Base-by-base conservation (phyloP, 371 early-diverging fungal species). In the Apophysomyces variabilis region DNA sequence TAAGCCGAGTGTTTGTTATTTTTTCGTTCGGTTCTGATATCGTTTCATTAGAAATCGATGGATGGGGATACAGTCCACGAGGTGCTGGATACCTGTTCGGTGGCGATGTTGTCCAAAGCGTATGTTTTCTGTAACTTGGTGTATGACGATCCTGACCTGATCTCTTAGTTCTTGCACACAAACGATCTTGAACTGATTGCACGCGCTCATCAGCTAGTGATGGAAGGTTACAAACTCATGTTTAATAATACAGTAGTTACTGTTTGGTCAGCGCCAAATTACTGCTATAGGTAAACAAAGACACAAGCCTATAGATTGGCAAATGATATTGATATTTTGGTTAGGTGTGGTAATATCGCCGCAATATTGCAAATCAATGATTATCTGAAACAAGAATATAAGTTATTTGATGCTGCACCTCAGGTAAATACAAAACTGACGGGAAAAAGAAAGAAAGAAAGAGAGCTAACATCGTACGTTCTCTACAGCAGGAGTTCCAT, bases 191-290 rank as follows among this genome's bases (percentile, higher is more conserved):
- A 95, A 46, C 77, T 99, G 64, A 95, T 99, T 69, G 98, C 98
- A 8, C 87, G 99, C 36, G 99, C 99, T 9, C 99, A 99, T 85
- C 99, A 99, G 77, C 85, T 99, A 60, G 99, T 99, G 12, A 97
- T 97, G 97, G 99, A 99, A 77, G 99, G 99, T 7, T 98, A 92
- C 68, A 94, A 95, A 74, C 79, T 89, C 32, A 95, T 96, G 95
- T 98, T 98, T 84, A 94, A 97, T 61, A 90, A 95, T 39, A 93
- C 91, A 3, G 89, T 99, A 50, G 99, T 99, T 11, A 99, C 99
- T 6, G 97, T 99, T 1, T 99, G 99, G 95, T 95, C 95, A 8
- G 99, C 99, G 18, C 99, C 99, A 47, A 99, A 99, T 79, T 99
- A 99, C 77, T 99, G 99, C 74, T 99, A 99, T 74, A 65, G 87